Percentiles rank a stretch among this genome's conserved stretches.
phyloP scores from a whole-genome alignment of 495 filamentous ascomycete genomes.

The Daldinia loculata region DNA sequence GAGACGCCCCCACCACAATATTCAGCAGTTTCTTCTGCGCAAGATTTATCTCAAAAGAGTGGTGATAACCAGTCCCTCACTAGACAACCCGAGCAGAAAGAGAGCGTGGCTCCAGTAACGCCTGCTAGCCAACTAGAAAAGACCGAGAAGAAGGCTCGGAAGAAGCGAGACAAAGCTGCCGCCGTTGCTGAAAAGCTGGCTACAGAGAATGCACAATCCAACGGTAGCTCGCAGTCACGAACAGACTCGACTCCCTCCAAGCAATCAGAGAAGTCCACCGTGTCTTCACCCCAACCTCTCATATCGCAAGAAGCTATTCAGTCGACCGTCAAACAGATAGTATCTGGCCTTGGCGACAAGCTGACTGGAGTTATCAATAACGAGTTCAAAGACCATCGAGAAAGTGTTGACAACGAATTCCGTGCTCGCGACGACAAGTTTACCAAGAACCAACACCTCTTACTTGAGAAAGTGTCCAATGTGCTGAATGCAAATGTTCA shows the following conservation, averaged over 20 bases:
- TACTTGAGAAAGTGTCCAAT: constrained; percentile 85
- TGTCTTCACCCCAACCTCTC: constrained; percentile 31
- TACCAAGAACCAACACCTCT: constrained; percentile 53
- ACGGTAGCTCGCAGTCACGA: constrained; percentile 41
- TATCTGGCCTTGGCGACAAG: constrained; percentile 54
- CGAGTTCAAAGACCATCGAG: constrained; percentile 55
- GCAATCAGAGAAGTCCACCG: constrained; percentile 27
- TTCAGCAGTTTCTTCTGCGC: constrained; percentile 21
- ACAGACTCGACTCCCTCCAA: constrained; percentile 29
- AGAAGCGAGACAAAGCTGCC: constrained; percentile 55
- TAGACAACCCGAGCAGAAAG: constrained; percentile 52
- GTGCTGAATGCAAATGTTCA: constrained; percentile 93
- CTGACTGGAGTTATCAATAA: constrained; percentile 54
- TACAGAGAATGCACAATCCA: constrained; percentile 41
- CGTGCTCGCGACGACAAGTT: constrained; percentile 51
- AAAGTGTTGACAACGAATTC: constrained; percentile 50
- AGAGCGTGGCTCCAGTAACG: constrained; percentile 46
- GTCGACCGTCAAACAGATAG: constrained; percentile 54
- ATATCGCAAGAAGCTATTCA: constrained; percentile 57
- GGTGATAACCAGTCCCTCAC: constrained; percentile 22
- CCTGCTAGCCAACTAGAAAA: constrained; percentile 54
- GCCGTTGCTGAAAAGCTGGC: constrained; percentile 46
- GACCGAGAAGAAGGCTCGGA: constrained; percentile 57
- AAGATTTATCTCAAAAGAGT: constrained; percentile 29
- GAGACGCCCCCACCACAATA: constrained; percentile 45